phyloP scores from a whole-genome alignment of 495 filamentous ascomycete genomes.

The Penicillium antarcticum region DNA sequence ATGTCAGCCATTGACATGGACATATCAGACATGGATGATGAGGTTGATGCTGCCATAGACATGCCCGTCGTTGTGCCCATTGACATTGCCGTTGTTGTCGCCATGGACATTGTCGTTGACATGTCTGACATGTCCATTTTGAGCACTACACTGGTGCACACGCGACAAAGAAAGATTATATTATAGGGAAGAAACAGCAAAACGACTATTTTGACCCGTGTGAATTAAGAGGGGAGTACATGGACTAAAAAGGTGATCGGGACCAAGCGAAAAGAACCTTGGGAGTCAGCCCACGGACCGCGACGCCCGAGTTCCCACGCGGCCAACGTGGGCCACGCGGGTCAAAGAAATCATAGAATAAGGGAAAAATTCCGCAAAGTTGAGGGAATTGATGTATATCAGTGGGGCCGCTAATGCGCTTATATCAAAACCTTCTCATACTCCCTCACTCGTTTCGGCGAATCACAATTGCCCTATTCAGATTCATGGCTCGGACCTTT shows the following conservation, averaged over 20 bases:
- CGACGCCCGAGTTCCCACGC: not conserved
- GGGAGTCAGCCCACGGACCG: not conserved
- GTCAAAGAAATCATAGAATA: not conserved
- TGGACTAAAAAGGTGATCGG: too few relatives aligned
- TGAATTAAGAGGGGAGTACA: too few relatives aligned
- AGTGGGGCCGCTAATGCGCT: not conserved
- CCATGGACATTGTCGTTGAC: slow-evolving; percentile 9
- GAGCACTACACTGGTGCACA: not conserved
- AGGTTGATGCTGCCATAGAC: slow-evolving; percentile 18
- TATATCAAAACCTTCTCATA: not conserved
- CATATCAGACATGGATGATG: slow-evolving; percentile 5
- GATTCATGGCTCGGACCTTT: too few relatives aligned
- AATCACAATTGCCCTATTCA: too few relatives aligned
- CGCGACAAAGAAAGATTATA: not conserved
- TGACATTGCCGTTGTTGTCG: slow-evolving; percentile 1
- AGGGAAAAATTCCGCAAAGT: not conserved
- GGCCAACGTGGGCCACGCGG: not conserved
- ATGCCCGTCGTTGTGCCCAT: slow-evolving; percentile 4
- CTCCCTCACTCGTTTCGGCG: not conserved
- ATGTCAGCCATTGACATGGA: slow-evolving; percentile 27
- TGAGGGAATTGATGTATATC: too few relatives aligned
- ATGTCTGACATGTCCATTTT: slow-evolving; percentile 20
- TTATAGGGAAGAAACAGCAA: not conserved
- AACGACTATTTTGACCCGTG: too few relatives aligned
- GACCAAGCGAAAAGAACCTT: not conserved